A percentile compares a stretch with the other conserved stretches of the same genome.
Conservation (phyloP, 179 eudicot species). For the Actinidia chinensis region DNA sequence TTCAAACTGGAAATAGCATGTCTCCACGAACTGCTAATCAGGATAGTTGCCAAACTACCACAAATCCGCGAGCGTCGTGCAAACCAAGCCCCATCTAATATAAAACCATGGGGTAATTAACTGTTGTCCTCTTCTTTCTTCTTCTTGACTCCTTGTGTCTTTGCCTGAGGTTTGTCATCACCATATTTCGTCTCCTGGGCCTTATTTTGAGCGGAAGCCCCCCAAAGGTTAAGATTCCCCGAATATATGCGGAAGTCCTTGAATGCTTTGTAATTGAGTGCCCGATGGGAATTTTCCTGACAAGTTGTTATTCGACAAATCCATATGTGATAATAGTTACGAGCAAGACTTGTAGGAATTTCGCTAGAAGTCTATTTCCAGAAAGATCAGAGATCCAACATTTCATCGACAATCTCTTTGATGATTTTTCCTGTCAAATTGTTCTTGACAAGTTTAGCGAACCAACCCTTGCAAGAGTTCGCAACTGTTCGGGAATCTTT, state of each 20-base stretch:
- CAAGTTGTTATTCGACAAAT: slow-evolving; percentile 37
- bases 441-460: slow-evolving; percentile 36
- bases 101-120: slow-evolving; percentile 4
- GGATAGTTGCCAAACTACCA: background rate
- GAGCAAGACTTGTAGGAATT: slow-evolving; percentile 19
- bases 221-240: slow-evolving; percentile 15
- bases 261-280: slow-evolving; percentile 24
- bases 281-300: slow-evolving; percentile 40
- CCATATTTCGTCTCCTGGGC: background rate
- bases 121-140: slow-evolving; percentile 8
- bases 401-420: slow-evolving; percentile 28
- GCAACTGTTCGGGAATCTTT: slow-evolving; percentile 33
- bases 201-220: slow-evolving; percentile 10
- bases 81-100: background rate
- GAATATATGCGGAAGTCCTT: slow-evolving; percentile 1
- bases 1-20: background rate
- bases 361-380: slow-evolving; percentile 36
- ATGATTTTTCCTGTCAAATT: slow-evolving; percentile 28
- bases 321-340: background rate
- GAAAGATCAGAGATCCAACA: slow-evolving; percentile 41
- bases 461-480: slow-evolving; percentile 21
- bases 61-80: background rate
- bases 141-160: background rate
- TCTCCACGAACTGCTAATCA: background rate
- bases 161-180: background rate